Base-by-base conservation (phyloP, 2,329 filamentous ascomycete species). In the Amylocarpus encephaloides region DNA sequence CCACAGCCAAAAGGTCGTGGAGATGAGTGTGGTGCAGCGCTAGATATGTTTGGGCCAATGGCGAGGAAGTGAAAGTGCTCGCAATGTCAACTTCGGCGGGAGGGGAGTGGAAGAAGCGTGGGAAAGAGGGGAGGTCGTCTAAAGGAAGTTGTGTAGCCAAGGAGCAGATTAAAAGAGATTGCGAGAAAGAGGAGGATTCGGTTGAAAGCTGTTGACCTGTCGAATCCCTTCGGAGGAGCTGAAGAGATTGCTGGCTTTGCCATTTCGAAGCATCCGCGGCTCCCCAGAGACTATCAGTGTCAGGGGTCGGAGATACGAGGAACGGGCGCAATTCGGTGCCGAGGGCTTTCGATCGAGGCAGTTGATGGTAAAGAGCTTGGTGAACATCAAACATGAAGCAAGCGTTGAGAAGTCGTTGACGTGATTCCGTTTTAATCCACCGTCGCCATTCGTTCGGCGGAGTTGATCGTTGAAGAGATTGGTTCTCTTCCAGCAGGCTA, bases 11-110 rank as follows among this genome's bases (percentile, higher is more conserved):
- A 1, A 82, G 71, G 55, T 74, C 73, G 53, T 75, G 73, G 4
- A 83, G 71, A n/a, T 79, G 79, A 0, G 78, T 80, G 59, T 78
- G 69, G 55, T 80, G 71, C 1, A 83, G 67, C 1, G 79, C 77
- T 15, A 81, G 66, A 60, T 80, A 81, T 0, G 76, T 74, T 60
- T 76, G 74, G 43, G 72, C 75, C 15, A 72, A 64, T 12, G 72
- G 67, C 11, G 70, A 74, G 44, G 57, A 59, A 1, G 71, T 63
- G 59, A 80, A 82, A 15, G 78, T 61, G 19, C 46, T 48, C 45
- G 48, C 38, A n/a, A 60, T 46, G 12, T 49, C 41, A 9, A 51
- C 51, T 35, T 53, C 40, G 5, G 48, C 40, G 11, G 43, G 40
- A 30, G 54, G 47, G 16, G 53, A 50, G 15, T 53, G 30, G 22